phyloP scores from a whole-genome alignment of 805 yeast species.

The Lachancea sp. region DNA sequence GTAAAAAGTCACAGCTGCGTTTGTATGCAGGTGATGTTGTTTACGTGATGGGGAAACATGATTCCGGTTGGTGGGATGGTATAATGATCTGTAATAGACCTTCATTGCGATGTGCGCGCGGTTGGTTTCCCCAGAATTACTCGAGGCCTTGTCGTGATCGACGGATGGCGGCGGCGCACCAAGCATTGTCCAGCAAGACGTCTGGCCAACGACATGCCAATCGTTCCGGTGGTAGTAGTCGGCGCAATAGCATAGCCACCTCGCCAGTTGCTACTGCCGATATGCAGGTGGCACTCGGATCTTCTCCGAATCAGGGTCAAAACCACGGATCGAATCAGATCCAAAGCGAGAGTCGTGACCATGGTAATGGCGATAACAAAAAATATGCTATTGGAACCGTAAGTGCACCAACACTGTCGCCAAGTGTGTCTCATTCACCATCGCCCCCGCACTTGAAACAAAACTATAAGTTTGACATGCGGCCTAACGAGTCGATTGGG shows the following conservation, averaged over 20 bases:
- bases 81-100: constrained; percentile 25
- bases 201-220: constrained; percentile 1
- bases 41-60: constrained; percentile 58
- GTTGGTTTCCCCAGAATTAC: constrained; percentile 79
- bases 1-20: constrained; percentile 12
- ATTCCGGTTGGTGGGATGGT: constrained; percentile 88
- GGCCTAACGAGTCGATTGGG: not conserved
- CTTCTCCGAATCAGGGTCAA: not conserved
- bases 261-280: not conserved
- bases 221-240: constrained; percentile 7
- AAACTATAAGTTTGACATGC: constrained; percentile 11
- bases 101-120: constrained; percentile 40
- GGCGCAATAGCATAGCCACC: constrained; percentile 5
- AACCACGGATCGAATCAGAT: not conserved
- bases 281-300: not conserved
- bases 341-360: not conserved
- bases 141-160: constrained; percentile 35
- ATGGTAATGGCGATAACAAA: not conserved
- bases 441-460: constrained; percentile 10
- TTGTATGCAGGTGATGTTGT: constrained; percentile 52
- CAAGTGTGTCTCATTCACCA: constrained; percentile 11
- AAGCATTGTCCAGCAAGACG: constrained; percentile 28
- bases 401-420: constrained; percentile 6
- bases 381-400: not conserved
- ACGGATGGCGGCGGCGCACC: constrained; percentile 19